These are phyloP conservation scores for Rosa lucieae DNA, from an alignment of 306 rosid genomes.

Conservation along the genomic window DNA sequence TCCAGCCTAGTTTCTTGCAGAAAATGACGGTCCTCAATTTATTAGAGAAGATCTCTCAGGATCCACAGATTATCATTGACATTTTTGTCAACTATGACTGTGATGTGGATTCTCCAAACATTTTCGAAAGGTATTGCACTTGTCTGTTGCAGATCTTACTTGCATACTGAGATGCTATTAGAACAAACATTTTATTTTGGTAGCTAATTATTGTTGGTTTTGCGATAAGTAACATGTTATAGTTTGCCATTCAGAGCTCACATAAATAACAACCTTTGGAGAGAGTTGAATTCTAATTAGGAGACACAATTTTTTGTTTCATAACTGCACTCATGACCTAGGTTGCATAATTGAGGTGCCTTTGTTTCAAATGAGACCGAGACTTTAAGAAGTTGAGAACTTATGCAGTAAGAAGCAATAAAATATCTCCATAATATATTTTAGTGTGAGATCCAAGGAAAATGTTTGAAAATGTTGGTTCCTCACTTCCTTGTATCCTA, in stretches of 20 bases:
- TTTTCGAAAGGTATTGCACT: constrained; percentile 89
- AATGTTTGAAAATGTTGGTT: not conserved
- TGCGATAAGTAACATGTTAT: not conserved
- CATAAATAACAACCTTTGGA: not conserved
- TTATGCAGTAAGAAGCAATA: not conserved
- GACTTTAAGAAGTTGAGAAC: not conserved
- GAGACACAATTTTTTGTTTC: not conserved
- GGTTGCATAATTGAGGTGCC: constrained; percentile 3
- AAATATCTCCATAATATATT: not conserved
- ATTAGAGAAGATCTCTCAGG: constrained; percentile 87
- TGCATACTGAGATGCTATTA: constrained; percentile 8
- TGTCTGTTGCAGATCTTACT: constrained; percentile 21
- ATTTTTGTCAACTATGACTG: constrained; percentile 98
- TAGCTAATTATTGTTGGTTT: not conserved
- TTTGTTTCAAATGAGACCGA: not conserved
- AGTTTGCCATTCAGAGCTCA: not conserved
- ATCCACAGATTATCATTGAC: constrained; percentile 86
- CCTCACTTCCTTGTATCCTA: not conserved
- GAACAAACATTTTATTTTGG: not conserved
- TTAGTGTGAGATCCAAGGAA: not conserved
- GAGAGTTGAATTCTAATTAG: not conserved
- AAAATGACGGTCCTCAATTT: constrained; percentile 93
- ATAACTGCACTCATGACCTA: not conserved
- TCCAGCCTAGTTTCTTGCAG: constrained; percentile 97
- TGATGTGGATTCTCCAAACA: constrained; percentile 95